phyloP scores from a whole-genome alignment of 2,329 filamentous ascomycete genomes.

The Fusarium nodosum region DNA sequence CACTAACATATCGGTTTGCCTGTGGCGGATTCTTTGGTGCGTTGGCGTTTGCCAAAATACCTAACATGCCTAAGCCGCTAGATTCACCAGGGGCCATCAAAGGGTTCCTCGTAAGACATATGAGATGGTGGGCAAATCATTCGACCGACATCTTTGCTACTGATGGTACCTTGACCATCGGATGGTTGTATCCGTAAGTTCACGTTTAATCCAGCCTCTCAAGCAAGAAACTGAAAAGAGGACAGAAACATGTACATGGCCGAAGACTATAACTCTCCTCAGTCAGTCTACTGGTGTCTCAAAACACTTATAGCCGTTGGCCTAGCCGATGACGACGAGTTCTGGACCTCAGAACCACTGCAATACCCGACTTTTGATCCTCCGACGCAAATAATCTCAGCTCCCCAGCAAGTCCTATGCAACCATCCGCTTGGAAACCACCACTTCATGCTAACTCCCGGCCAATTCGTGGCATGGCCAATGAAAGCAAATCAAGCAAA shows the following conservation, averaged over 20 bases:
- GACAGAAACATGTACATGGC: conserved; percentile 65
- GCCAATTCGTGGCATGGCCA: conserved; percentile 56
- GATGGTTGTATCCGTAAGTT: conserved; percentile 52
- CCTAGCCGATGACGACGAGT: conserved; percentile 54
- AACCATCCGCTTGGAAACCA: conserved; percentile 53
- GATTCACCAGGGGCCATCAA: conserved; percentile 58
- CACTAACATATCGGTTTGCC: conserved; percentile 65
- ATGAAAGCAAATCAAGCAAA: conserved; percentile 60
- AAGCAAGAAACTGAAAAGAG: not conserved
- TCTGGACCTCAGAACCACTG: conserved; percentile 61
- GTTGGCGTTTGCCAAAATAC: conserved; percentile 58
- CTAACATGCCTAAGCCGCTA: conserved; percentile 55
- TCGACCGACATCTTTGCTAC: conserved; percentile 61
- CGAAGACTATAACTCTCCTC: conserved; percentile 70
- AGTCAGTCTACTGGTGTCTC: conserved; percentile 68
- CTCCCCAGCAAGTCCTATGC: conserved; percentile 62
- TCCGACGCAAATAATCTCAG: conserved; percentile 21
- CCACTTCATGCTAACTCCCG: conserved; percentile 59
- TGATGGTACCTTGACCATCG: conserved; percentile 65
- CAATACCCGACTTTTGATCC: conserved; percentile 37
- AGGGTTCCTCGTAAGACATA: conserved; percentile 63
- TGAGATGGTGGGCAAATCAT: conserved; percentile 63
- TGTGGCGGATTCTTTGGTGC: conserved; percentile 64
- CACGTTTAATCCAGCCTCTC: fast-evolving
- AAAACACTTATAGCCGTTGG: conserved; percentile 63